A percentile compares a stretch with the other conserved stretches of the same genome.
Conservation (phyloP, 352 stramenopile genomes). For the Stephanocyclus meneghinianus region DNA sequence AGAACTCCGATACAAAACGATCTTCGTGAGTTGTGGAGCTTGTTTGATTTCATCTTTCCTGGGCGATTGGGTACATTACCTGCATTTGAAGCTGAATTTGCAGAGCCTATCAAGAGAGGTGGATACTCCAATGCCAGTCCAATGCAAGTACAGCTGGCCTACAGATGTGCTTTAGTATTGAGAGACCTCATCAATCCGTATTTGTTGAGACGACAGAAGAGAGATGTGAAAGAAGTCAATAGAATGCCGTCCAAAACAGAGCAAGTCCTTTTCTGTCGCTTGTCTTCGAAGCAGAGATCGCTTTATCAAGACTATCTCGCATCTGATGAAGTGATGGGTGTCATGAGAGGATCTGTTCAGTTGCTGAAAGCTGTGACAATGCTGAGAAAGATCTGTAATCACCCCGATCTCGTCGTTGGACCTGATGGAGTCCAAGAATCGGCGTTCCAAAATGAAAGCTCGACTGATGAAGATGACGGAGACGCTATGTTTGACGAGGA, state of each 20-base stretch:
- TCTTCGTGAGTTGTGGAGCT: conserved; percentile 94
- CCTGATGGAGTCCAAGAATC: conserved; percentile 72
- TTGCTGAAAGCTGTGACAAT: conserved; percentile 89
- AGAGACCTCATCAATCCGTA: conserved; percentile 96
- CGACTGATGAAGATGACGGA: conserved; percentile 52
- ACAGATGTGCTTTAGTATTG: conserved; percentile 93
- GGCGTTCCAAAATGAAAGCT: conserved; percentile 43
- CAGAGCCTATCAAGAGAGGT: conserved; percentile 92
- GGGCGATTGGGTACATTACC: conserved; percentile 94
- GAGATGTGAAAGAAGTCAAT: conserved; percentile 89
- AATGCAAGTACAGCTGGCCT: conserved; percentile 94
- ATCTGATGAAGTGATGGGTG: conserved; percentile 90
- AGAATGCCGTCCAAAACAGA: conserved; percentile 96
- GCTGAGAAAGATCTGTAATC: conserved; percentile 98
- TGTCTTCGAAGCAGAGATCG: conserved; percentile 87
- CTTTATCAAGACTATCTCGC: conserved; percentile 90
- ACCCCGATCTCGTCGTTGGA: conserved; percentile 89
- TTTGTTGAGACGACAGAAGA: conserved; percentile 92
- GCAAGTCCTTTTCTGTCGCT: conserved; percentile 95
- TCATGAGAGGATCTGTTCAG: conserved; percentile 84
- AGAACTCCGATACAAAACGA: conserved; percentile 91
- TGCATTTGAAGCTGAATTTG: conserved; percentile 97
- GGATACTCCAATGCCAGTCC: conserved; percentile 79
- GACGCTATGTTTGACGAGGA: conserved; percentile 47
- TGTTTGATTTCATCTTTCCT: conserved; percentile 99